Percentiles rank a stretch among this genome's conserved stretches.
phyloP scores from a whole-genome alignment of 1,139 yeast genomes.

The Nakaseomyces delphensis region DNA sequence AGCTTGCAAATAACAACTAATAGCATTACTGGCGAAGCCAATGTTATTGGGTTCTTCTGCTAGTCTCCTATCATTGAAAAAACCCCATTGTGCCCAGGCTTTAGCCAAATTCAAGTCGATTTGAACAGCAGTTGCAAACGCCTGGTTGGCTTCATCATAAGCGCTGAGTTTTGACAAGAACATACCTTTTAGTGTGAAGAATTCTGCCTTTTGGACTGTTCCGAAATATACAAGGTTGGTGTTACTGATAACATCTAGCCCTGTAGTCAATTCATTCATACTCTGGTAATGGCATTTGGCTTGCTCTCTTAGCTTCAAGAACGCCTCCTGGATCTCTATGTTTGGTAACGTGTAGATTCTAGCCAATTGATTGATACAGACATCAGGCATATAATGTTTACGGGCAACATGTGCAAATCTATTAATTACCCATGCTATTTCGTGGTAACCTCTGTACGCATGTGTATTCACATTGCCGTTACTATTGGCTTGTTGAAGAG shows the following conservation, averaged over 20 bases:
- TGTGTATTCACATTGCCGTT: slow-evolving; percentile 74
- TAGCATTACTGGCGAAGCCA: slow-evolving; percentile 85
- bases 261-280: slow-evolving; percentile 77
- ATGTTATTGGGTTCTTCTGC: slow-evolving; percentile 79
- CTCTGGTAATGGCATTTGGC: slow-evolving; percentile 96
- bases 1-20: slow-evolving; percentile 93
- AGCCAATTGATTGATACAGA: slow-evolving; percentile 84
- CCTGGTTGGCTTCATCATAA: slow-evolving; percentile 92
- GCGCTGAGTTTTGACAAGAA: slow-evolving; percentile 84
- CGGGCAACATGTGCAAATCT: slow-evolving; percentile 98
- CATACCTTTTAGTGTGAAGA: slow-evolving; percentile 96
- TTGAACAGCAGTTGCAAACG: slow-evolving; percentile 96
- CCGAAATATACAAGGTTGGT: slow-evolving; percentile 94
- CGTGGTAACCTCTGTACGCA: slow-evolving; percentile 96
- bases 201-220: slow-evolving; percentile 95
- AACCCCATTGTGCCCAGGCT: slow-evolving; percentile 99
- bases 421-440: slow-evolving; percentile 97
- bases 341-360: slow-evolving; percentile 94
- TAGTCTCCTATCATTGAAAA: slow-evolving; percentile 80
- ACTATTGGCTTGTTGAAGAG: slow-evolving; percentile 65
- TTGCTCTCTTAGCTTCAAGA: slow-evolving; percentile 88
- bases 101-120: slow-evolving; percentile 87
- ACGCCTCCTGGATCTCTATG: slow-evolving; percentile 97
- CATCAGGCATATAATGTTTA: slow-evolving; percentile 94
- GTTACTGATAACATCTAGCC: slow-evolving; percentile 91